These are phyloP conservation scores for Neofusicoccum ribis DNA, from an alignment of 2,329 filamentous ascomycete species.

Conservation along the genomic window DNA sequence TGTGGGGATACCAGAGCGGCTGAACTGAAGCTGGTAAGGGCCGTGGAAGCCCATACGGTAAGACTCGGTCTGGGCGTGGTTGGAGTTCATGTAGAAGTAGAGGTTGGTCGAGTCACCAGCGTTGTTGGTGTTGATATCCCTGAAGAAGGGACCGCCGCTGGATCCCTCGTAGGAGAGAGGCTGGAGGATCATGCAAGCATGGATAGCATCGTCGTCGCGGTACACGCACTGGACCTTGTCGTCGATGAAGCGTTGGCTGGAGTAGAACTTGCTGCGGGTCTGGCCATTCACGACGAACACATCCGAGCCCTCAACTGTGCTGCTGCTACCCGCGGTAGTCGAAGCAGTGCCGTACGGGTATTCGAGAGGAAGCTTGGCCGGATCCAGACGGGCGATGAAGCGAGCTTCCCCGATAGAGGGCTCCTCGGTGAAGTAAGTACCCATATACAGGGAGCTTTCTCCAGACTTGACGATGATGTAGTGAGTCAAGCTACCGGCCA, in stretches of 20 bases:
- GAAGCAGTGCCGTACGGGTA: slow-evolving; percentile 49
- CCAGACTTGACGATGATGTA: slow-evolving; percentile 63
- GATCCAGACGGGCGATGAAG: slow-evolving; percentile 63
- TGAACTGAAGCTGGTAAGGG: slow-evolving; percentile 64
- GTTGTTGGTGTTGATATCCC: slow-evolving; percentile 67
- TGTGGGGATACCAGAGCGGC: slow-evolving; percentile 57
- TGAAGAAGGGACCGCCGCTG: slow-evolving; percentile 65
- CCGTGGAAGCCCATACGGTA: slow-evolving; percentile 66
- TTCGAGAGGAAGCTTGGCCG: slow-evolving; percentile 39
- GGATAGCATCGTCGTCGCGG: slow-evolving; percentile 47
- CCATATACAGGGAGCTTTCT: slow-evolving; percentile 55
- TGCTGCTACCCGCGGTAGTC: slow-evolving; percentile 52
- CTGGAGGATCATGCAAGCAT: slow-evolving; percentile 63
- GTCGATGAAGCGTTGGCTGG: slow-evolving; percentile 68
- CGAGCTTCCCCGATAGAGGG: slow-evolving; percentile 55
- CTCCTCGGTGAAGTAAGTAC: slow-evolving; percentile 59
- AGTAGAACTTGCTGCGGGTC: slow-evolving; percentile 71
- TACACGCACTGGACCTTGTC: slow-evolving; percentile 64
- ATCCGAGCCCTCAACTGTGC: slow-evolving; percentile 55
- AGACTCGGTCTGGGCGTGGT: slow-evolving; percentile 57
- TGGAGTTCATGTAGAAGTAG: slow-evolving; percentile 65
- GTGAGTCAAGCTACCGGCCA: slow-evolving; percentile 60
- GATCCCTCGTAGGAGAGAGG: slow-evolving; percentile 57
- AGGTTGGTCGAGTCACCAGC: slow-evolving; percentile 58
- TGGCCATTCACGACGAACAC: slow-evolving; percentile 60